Percentiles rank a stretch among this genome's conserved stretches.
Conservation (phyloP, 176 grass and related monocot genomes). For the Elaeis guineensis region DNA sequence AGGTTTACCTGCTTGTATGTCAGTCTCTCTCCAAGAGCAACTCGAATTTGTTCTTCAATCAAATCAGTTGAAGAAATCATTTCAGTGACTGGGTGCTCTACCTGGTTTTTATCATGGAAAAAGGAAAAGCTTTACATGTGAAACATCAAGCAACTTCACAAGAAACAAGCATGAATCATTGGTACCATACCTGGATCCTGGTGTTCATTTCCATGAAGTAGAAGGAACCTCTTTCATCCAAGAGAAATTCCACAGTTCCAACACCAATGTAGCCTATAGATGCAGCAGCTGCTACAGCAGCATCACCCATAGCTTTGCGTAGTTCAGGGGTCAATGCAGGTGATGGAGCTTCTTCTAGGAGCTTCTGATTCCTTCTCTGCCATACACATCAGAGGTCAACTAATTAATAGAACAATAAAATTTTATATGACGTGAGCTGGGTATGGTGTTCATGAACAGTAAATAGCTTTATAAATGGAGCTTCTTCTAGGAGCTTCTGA, state of each 20-base stretch:
- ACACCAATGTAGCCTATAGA: slow-evolving; percentile 48
- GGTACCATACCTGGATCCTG: slow-evolving; percentile 39
- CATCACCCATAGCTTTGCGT: slow-evolving; percentile 45
- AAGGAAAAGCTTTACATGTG: background rate
- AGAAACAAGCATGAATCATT: background rate
- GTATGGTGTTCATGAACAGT: too few species aligned
- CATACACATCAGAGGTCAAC: background rate
- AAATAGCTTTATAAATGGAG: slow-evolving; percentile 32
- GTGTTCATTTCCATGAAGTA: slow-evolving; percentile 63
- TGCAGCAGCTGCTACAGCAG: slow-evolving; percentile 38
- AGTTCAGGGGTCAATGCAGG: slow-evolving; percentile 39
- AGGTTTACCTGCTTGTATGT: slow-evolving; percentile 35
- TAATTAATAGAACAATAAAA: too few species aligned
- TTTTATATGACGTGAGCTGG: too few species aligned
- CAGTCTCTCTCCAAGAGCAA: slow-evolving; percentile 41
- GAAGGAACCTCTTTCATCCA: slow-evolving; percentile 44
- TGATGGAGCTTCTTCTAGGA: slow-evolving; percentile 51
- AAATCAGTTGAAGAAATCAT: slow-evolving; percentile 51
- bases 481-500: slow-evolving; percentile 52
- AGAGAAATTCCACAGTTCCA: slow-evolving; percentile 48
- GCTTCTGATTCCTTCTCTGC: slow-evolving; percentile 53
- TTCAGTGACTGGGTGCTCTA: slow-evolving; percentile 49
- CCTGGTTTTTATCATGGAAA: slow-evolving; percentile 18
- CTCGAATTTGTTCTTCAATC: slow-evolving; percentile 43
- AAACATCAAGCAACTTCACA: background rate